These are phyloP conservation scores for Infundibulicybe gibba DNA, from an alignment of 768 basidiomycete species.

Conservation along the genomic window DNA sequence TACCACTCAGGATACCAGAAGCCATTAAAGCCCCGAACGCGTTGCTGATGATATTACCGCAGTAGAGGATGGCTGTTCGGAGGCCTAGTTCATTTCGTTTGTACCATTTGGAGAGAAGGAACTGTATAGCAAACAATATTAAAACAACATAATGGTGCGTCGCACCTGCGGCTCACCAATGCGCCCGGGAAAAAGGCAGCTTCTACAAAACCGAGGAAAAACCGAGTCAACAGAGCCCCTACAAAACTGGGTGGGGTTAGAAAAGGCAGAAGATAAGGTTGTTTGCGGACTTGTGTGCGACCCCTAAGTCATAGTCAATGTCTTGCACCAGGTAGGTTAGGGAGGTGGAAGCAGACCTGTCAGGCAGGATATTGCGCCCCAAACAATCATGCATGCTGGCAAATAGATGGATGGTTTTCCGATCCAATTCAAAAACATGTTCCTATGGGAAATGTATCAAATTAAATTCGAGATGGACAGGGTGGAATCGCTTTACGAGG, in stretches of 20 bases:
- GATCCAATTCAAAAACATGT: slow-evolving; percentile 71
- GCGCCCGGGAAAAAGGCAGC: slow-evolving; percentile 74
- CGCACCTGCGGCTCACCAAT: slow-evolving; percentile 22
- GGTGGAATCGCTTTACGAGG: slow-evolving; percentile 46
- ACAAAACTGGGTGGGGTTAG: slow-evolving; percentile 46
- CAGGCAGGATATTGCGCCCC: slow-evolving; percentile 60
- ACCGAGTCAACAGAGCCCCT: slow-evolving; percentile 68
- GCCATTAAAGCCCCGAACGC: slow-evolving; percentile 84
- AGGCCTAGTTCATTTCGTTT: slow-evolving; percentile 70
- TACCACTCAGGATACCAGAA: slow-evolving; percentile 69
- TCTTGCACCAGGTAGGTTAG: neutral
- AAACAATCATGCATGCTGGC: slow-evolving; percentile 65
- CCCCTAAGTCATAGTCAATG: slow-evolving; percentile 19
- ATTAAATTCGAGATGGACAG: neutral
- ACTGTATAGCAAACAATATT: slow-evolving; percentile 21
- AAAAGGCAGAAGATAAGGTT: neutral
- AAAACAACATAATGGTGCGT: neutral
- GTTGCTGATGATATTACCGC: slow-evolving; percentile 80
- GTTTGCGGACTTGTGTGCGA: slow-evolving; percentile 33
- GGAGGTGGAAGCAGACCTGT: slow-evolving; percentile 34
- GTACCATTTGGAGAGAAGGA: slow-evolving; percentile 77
- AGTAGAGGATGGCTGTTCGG: slow-evolving; percentile 67
- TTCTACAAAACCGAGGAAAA: slow-evolving; percentile 71
- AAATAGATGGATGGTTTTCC: slow-evolving; percentile 69
- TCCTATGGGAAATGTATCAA: slow-evolving; percentile 35